Conservation (phyloP, 2,329 filamentous ascomycete genomes). For the Colletotrichum spinosum region DNA sequence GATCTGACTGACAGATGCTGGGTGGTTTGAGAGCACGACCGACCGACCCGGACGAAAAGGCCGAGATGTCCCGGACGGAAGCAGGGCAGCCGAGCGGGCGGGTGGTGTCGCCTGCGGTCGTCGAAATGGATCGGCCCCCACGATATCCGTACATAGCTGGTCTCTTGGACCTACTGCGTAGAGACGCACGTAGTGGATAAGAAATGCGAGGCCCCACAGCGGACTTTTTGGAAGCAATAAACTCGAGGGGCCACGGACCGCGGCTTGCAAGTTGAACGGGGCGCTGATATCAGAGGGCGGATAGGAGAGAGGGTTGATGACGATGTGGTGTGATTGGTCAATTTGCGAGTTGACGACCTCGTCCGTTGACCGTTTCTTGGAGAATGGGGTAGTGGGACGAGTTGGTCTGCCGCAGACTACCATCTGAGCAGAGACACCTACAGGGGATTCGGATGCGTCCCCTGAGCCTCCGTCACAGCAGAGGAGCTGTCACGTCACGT, state of each 20-base stretch:
- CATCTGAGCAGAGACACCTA: no score
- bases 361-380: conserved; percentile 1
- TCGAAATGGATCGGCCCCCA: conserved; percentile 10
- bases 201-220: conserved; percentile 3
- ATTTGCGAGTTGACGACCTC: conserved; percentile 14
- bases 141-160: neutral
- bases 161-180: no score
- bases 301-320: neutral
- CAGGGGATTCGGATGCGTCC: no score
- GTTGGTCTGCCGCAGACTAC: no score
- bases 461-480: no score
- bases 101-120: conserved; percentile 6
- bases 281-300: conserved; percentile 15
- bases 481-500: no score
- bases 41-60: conserved; percentile 18
- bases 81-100: neutral
- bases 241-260: conserved; percentile 30
- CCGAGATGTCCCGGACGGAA: conserved; percentile 29
- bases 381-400: no score
- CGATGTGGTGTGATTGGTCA: conserved; percentile 26
- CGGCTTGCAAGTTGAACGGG: conserved; percentile 2
- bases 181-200: conserved; percentile 2
- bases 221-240: conserved; percentile 14
- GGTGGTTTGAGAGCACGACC: neutral
- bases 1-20: neutral